Percentiles rank a stretch among this genome's conserved stretches.
Evolutionary conservation across 208 protist genomes (phyloP).

Genomic region (Crithidia bombi): DNA sequence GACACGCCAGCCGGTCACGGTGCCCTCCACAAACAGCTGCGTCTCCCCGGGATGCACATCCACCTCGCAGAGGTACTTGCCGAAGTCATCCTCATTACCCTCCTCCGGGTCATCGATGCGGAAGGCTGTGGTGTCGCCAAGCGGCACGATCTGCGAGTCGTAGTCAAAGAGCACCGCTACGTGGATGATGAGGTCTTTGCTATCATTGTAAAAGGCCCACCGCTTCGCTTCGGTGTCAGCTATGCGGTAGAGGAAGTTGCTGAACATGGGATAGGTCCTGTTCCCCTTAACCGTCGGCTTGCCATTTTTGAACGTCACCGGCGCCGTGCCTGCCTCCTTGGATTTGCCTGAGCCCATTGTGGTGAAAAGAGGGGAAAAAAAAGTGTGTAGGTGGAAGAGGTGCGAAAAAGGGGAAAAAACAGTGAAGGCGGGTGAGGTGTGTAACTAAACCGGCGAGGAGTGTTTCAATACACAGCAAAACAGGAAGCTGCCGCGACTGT

Average conservation of each 20-base stretch:
- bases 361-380: constrained; percentile 21
- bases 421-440: too few relatives aligned
- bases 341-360: constrained; percentile 47
- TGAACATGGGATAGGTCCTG: constrained; percentile 73
- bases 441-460: background rate
- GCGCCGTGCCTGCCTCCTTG: constrained; percentile 19
- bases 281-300: constrained; percentile 59
- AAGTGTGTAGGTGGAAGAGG: constrained; percentile 3
- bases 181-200: constrained; percentile 65
- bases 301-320: constrained; percentile 57
- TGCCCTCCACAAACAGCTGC: constrained; percentile 76
- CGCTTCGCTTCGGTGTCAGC: constrained; percentile 49
- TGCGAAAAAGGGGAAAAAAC: background rate
- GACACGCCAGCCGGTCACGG: constrained; percentile 73
- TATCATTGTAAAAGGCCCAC: constrained; percentile 90
- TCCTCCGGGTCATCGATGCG: constrained; percentile 79
- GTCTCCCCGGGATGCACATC: constrained; percentile 72
- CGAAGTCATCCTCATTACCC: constrained; percentile 75
- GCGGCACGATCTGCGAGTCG: constrained; percentile 76
- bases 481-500: too few relatives aligned
- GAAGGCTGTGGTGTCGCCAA: constrained; percentile 70
- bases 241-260: constrained; percentile 71
- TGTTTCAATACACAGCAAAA: constrained; percentile 10
- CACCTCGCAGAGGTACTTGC: constrained; percentile 82
- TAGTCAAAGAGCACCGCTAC: constrained; percentile 87